Evolutionary conservation across 1,139 yeast genomes (phyloP).

Genomic region (Geotrichum aggregatum): DNA sequence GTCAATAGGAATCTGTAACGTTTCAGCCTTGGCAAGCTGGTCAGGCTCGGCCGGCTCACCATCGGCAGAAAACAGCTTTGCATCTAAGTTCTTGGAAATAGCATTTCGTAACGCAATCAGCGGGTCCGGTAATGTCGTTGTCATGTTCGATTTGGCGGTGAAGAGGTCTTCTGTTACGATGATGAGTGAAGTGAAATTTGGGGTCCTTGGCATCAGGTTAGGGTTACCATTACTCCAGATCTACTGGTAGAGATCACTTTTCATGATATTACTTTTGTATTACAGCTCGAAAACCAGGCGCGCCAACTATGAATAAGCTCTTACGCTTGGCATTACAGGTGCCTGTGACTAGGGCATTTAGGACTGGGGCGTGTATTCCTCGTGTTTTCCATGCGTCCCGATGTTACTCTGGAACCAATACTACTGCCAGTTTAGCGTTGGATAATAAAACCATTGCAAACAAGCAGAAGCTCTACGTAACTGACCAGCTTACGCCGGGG

Average conservation of each 20-base stretch:
- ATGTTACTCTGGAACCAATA: neutral
- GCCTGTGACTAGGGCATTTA: too few species aligned
- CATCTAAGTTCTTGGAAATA: conserved; percentile 26
- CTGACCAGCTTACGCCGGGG: conserved; percentile 81
- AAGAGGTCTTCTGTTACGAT: neutral
- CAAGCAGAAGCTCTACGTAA: conserved; percentile 66
- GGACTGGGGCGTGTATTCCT: too few species aligned
- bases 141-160: conserved; percentile 2
- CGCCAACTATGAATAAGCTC: neutral
- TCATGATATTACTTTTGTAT: too few species aligned
- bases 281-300: too few species aligned
- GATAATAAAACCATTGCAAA: conserved; percentile 25
- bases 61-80: conserved; percentile 23
- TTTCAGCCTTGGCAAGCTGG: conserved; percentile 20
- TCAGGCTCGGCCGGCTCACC: conserved; percentile 18
- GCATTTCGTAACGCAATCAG: conserved; percentile 31
- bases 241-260: neutral
- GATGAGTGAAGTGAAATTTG: neutral
- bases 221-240: neutral
- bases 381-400: too few species aligned
- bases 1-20: conserved; percentile 6
- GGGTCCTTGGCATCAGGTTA: neutral
- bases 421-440: conserved; percentile 7
- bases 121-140: conserved; percentile 25
- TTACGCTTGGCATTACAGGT: too few species aligned